Base-by-base conservation (phyloP, 306 rosid genomes). In the Ziziphus jujuba region DNA sequence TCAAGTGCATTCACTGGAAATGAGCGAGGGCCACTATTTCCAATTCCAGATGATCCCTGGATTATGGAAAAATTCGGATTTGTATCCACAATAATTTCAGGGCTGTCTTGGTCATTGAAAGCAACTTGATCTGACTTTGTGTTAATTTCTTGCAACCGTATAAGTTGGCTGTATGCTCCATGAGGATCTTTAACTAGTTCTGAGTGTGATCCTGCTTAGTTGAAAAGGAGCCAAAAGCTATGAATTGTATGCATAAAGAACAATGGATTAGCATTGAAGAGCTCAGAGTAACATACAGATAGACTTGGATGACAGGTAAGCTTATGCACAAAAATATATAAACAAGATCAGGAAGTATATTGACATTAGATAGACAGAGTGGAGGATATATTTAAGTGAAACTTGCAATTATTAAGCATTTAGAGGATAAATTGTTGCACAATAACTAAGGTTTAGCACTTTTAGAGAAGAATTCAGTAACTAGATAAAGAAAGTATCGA, bases 81-180 rank as follows among this genome's bases (percentile, higher is more conserved):
- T 22, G 84, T 82, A 25, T 78, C 82, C 45, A 13, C 66, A 8
- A n/a, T 52, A n/a, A n/a, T n/a, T n/a, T n/a, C n/a, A 56, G 53
- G 74, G 66, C 35, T 66, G 53, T 56, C 73, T 16, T 69, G 73
- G 50, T 73, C 85, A 60, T 61, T 69, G 47, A 48, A 38, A 50
- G 43, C 75, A 45, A 75, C 75, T 10, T 71, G 75, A 52, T 78
- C 72, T 47, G 86, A 75, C 38, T 50, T 81, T 28, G 15, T 70
- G 61, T 65, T 56, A 11, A 72, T 59, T 49, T 81, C 84, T 82
- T 87, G 96, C 56, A 84, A 70, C 36, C 66, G 71, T 49, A 89
- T 81, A 58, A 89, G 91, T 56, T 84, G 92, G 52, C 84, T 84
- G 54, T 84, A 89, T 59, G 89, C 80, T 70, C 92, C 96, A 72